These are phyloP conservation scores for Plantago lanceolata DNA, from an alignment of 305 asterid species.

Conservation along the genomic window DNA sequence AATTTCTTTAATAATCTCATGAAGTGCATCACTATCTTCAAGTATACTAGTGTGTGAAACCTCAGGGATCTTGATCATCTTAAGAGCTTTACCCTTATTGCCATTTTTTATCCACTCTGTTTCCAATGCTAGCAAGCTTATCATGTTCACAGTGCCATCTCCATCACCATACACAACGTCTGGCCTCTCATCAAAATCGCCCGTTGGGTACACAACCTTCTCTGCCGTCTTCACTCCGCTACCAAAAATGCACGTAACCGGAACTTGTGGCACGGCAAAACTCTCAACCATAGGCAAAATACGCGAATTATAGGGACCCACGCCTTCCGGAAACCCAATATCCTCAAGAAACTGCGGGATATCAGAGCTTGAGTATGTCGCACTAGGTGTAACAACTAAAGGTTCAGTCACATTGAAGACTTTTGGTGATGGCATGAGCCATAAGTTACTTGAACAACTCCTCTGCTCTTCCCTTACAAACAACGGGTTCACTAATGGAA, in stretches of 20 bases:
- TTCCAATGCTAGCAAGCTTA: conserved; percentile 59
- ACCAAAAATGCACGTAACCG: conserved; percentile 63
- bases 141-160: conserved; percentile 81
- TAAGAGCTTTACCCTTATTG: conserved; percentile 31
- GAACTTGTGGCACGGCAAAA: conserved; percentile 36
- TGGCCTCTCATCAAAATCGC: conserved; percentile 55
- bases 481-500: conserved; percentile 67
- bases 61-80: conserved; percentile 54
- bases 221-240: conserved; percentile 57
- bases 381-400: conserved; percentile 36
- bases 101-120: conserved; percentile 32
- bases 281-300: conserved; percentile 52
- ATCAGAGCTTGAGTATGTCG: conserved; percentile 39
- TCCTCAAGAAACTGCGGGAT: conserved; percentile 48
- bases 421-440: conserved; percentile 68
- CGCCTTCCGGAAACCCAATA: conserved; percentile 59
- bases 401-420: conserved; percentile 33
- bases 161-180: conserved; percentile 75
- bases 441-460: conserved; percentile 59
- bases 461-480: conserved; percentile 67
- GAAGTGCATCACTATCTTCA: conserved; percentile 44
- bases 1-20: conserved; percentile 37
- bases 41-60: conserved; percentile 56
- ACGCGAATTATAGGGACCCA: conserved; percentile 47
- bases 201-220: conserved; percentile 43